phyloP scores from a whole-genome alignment of 148 eudicot species.

The Chenopodium quinoa region DNA sequence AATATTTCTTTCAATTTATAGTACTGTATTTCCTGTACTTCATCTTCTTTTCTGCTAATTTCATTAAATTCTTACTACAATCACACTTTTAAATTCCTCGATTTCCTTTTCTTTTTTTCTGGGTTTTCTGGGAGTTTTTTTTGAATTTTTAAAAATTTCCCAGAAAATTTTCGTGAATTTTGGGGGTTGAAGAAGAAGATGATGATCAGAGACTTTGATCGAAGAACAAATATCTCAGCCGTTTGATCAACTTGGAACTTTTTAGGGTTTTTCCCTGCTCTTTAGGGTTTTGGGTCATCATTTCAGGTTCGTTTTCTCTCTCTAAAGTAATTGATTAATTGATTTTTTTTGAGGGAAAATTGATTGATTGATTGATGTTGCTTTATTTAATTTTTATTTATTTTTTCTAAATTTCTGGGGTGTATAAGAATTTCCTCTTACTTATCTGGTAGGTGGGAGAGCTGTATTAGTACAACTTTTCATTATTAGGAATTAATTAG shows the following conservation, averaged over 20 bases:
- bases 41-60: neutral
- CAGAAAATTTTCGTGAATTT: neutral
- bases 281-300: conserved; percentile 16
- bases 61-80: neutral
- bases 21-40: neutral
- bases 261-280: conserved; percentile 7
- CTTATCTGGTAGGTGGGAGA: conserved; percentile 14
- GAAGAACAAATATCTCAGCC: neutral
- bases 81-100: neutral
- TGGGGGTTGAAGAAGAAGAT: conserved; percentile 1
- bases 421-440: neutral
- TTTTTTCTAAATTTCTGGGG: neutral
- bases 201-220: conserved; percentile 8
- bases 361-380: neutral
- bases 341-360: too few species aligned
- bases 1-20: neutral
- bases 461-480: neutral
- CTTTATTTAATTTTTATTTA: neutral
- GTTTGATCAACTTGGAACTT: neutral
- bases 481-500: neutral
- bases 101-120: neutral
- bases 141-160: neutral
- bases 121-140: neutral
- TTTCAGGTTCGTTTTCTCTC: conserved; percentile 11
- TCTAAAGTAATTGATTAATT: too few species aligned